Evolutionary conservation across 805 yeast genomes (phyloP).

Genomic region (Dipodascus albidus): DNA sequence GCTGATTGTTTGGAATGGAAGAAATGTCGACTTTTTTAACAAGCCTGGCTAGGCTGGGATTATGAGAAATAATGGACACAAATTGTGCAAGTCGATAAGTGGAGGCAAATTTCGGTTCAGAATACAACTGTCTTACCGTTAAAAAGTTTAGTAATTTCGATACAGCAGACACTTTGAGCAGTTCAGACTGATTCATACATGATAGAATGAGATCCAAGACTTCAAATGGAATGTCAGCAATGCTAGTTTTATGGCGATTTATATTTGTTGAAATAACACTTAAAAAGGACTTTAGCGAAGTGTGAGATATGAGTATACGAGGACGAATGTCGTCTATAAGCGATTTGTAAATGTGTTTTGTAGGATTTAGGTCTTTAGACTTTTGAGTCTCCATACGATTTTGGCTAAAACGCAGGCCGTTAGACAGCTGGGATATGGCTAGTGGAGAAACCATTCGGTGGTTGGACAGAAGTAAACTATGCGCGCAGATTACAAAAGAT

Average conservation of each 20-base stretch:
- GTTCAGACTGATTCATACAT: slow-evolving; percentile 28
- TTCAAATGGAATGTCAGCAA: slow-evolving; percentile 18
- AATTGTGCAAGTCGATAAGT: slow-evolving; percentile 76
- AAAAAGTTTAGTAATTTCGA: slow-evolving; percentile 38
- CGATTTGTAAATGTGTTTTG: neutral
- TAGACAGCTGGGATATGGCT: slow-evolving; percentile 7
- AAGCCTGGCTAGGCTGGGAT: slow-evolving; percentile 41
- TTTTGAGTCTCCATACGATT: too few species aligned
- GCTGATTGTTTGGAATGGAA: slow-evolving; percentile 15
- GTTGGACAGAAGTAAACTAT: neutral
- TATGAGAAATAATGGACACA: slow-evolving; percentile 47
- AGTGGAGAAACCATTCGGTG: slow-evolving; percentile 3
- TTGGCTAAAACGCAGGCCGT: slow-evolving; percentile 8
- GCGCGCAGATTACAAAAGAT: too few species aligned
- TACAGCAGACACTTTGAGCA: slow-evolving; percentile 39
- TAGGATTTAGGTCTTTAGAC: too few species aligned
- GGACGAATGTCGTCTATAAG: neutral
- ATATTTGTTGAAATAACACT: too few species aligned
- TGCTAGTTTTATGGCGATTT: slow-evolving; percentile 8
- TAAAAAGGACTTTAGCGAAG: neutral
- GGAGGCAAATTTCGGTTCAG: slow-evolving; percentile 44
- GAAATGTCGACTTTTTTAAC: slow-evolving; percentile 55
- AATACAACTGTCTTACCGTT: slow-evolving; percentile 45
- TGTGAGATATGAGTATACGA: neutral
- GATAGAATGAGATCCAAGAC: slow-evolving; percentile 17